Conservation (phyloP, 2,329 filamentous ascomycete genomes). For the Niveomyces coronatus region DNA sequence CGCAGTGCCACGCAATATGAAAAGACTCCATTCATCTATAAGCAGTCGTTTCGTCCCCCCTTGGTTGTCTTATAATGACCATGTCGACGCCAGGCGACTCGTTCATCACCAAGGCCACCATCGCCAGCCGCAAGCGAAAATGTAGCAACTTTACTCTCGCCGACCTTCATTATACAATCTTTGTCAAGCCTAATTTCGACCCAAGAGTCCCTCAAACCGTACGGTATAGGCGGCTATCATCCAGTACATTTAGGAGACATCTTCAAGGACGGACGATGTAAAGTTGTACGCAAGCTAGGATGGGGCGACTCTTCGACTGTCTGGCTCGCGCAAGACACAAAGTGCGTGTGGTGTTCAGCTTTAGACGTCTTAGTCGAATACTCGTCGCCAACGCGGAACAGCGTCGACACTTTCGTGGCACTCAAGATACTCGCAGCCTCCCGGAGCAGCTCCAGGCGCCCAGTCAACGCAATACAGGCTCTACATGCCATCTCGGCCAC, state of each 20-base stretch:
- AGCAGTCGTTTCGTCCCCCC: too few species aligned
- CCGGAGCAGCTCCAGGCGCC: background rate
- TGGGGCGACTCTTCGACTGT: constrained; percentile 31
- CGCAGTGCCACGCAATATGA: too few species aligned
- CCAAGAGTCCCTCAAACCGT: background rate
- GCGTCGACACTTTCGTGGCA: background rate
- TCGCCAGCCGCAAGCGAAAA: too few species aligned
- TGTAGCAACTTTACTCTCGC: too few species aligned
- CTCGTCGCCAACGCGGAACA: background rate
- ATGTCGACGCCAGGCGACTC: too few species aligned
- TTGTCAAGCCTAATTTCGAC: background rate
- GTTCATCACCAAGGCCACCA: too few species aligned
- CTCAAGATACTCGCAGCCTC: background rate
- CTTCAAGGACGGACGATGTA: constrained; percentile 26
- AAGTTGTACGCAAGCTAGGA: constrained; percentile 29
- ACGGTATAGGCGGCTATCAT: constrained; percentile 25
- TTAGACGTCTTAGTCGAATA: background rate
- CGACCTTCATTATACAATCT: background rate
- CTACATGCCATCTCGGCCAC: background rate
- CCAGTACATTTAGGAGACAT: constrained; percentile 28
- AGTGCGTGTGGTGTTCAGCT: background rate
- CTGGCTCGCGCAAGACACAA: constrained; percentile 27
- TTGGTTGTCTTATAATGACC: too few species aligned
- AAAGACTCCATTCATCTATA: too few species aligned
- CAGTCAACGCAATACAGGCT: background rate